Conservation (phyloP, 371 early-diverging fungal species). For the Actinomucor elegans region DNA sequence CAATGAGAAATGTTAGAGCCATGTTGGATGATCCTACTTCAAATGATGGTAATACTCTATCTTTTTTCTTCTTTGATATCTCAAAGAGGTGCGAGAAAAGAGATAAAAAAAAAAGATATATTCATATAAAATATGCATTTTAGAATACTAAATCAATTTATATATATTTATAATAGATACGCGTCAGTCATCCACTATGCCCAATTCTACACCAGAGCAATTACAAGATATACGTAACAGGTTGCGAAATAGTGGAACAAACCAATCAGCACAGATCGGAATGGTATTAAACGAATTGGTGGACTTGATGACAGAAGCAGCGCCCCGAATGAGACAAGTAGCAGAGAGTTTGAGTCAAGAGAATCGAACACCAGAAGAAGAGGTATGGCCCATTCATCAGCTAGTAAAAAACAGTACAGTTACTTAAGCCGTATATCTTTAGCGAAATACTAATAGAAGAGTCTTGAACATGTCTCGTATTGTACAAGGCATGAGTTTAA, state of each 20-base stretch:
- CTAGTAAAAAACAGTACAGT: too few species aligned
- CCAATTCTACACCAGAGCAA: constrained; percentile 18
- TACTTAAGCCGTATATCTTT: neutral
- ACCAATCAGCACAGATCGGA: constrained; percentile 42
- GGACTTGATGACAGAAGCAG: constrained; percentile 33
- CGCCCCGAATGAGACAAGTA: constrained; percentile 38
- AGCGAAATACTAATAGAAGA: constrained; percentile 9
- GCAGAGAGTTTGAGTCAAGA: constrained; percentile 30
- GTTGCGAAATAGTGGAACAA: constrained; percentile 31
- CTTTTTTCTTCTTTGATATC: neutral
- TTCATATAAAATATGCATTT: too few species aligned
- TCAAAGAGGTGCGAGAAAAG: neutral
- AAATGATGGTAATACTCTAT: constrained; percentile 2
- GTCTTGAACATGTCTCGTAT: constrained; percentile 38
- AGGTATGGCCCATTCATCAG: constrained; percentile 17
- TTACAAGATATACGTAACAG: constrained; percentile 38
- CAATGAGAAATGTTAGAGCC: constrained; percentile 44
- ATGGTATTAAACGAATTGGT: constrained; percentile 45
- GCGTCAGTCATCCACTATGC: neutral
- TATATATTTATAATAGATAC: neutral
- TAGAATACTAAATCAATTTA: too few species aligned
- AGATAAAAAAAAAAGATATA: neutral
- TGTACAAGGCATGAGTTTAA: constrained; percentile 50
- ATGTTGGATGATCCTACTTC: constrained; percentile 30
- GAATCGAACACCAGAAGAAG: constrained; percentile 18